phyloP scores from a whole-genome alignment of 1,284 basidiomycete species.

The Wallemia ichthyophaga region DNA sequence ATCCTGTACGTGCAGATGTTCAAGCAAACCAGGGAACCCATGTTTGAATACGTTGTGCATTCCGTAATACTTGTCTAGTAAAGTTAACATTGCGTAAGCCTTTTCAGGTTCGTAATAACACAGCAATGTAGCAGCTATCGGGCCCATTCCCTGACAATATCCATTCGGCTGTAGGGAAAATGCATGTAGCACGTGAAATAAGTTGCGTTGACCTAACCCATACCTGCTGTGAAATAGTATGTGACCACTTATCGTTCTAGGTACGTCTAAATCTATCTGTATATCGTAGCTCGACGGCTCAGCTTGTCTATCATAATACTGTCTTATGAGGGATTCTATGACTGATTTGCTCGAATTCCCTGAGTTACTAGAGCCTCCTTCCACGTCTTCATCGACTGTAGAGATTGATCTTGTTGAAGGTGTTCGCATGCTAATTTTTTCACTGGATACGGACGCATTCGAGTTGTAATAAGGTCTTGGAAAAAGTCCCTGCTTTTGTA shows the following conservation, averaged over 20 bases:
- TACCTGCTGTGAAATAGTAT: slow-evolving; percentile 84
- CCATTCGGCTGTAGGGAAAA: slow-evolving; percentile 71
- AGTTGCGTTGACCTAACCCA: slow-evolving; percentile 71
- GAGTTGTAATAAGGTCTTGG: slow-evolving; percentile 15
- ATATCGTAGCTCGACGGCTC: slow-evolving; percentile 58
- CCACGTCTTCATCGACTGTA: background rate
- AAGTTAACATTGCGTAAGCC: slow-evolving; percentile 52
- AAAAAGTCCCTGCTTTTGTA: slow-evolving; percentile 17
- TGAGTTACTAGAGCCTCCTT: slow-evolving; percentile 23
- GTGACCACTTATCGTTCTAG: slow-evolving; percentile 81
- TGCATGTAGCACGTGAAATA: slow-evolving; percentile 79
- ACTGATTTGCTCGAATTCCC: slow-evolving; percentile 7
- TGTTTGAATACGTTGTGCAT: slow-evolving; percentile 73
- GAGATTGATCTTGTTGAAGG: slow-evolving; percentile 4
- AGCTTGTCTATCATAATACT: background rate
- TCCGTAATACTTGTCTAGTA: slow-evolving; percentile 57
- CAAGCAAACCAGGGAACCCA: slow-evolving; percentile 81
- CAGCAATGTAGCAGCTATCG: slow-evolving; percentile 74
- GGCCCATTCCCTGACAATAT: slow-evolving; percentile 98
- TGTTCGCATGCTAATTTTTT: slow-evolving; percentile 11
- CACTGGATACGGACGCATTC: slow-evolving; percentile 6
- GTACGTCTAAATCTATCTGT: slow-evolving; percentile 94
- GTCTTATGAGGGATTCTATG: background rate
- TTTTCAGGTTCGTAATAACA: slow-evolving; percentile 72
- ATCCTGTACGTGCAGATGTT: slow-evolving; percentile 82